Base-by-base conservation (phyloP, 768 basidiomycete species). In the Phylloporus scabripes region DNA sequence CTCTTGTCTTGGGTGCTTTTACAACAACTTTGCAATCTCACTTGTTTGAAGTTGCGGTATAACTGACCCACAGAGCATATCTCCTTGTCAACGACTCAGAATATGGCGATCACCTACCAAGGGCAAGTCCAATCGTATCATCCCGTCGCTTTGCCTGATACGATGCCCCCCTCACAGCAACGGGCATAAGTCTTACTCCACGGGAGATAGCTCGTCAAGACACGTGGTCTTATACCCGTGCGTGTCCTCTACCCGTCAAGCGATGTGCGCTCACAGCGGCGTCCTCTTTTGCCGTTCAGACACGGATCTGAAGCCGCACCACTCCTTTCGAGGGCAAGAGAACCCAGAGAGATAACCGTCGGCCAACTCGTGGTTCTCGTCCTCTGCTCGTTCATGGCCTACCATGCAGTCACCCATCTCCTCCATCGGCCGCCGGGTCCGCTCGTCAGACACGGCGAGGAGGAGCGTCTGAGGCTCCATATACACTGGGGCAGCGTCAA, bases 381-480 rank as follows among this genome's bases (percentile, higher is more conserved):
- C 12, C 39, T 40, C 21, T n/a, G 24, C 23, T 40, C 39, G 7
- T 24, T 40, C 39, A 24, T 24, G 39, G 23, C 20, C 2, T 40
- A 40, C 23, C 39, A 40, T 24, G 15, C 39, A 7, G 24, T 10
- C 23, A 40, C 39, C 5, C 23, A 40, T 24, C 15, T 40, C 14
- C 14, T 40, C 14, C 23, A 14, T 6, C 26, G 12, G 14, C 39
- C 39, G n/a, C 11, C 12, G 14, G 14, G 23, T 20, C 20, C 39
- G n/a, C 11, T 8, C 11, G 7, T 38, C 0, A 33, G 32, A 21
- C 53, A 36, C 14, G 60, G 62, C 28, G 60, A 59, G 31, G 53
- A 63, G 9, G 64, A 63, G n/a, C 60, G 67, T 1, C 53, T 56
- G 18, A 58, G 29, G 7, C 54, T 55, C 11, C 44, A 54, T 14